Conservation (phyloP, 768 basidiomycete genomes). For the Serpula lacrymans region DNA sequence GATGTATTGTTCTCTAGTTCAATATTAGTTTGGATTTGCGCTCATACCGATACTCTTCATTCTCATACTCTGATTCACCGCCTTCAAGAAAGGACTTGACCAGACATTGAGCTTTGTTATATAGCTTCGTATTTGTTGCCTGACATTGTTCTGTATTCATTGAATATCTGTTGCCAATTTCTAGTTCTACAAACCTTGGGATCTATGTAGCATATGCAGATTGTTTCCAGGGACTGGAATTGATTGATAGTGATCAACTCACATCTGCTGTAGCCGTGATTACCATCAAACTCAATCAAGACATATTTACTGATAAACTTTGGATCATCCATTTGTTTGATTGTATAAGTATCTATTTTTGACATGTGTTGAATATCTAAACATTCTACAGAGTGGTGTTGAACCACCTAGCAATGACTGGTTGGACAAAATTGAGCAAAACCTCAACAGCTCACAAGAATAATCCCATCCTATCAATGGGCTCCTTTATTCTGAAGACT, state of each 20-base stretch:
- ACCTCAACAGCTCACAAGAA: neutral
- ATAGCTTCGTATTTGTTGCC: too few relatives aligned
- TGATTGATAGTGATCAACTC: conserved; percentile 12
- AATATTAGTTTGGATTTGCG: too few relatives aligned
- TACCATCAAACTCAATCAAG: neutral
- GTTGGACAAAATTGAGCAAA: neutral
- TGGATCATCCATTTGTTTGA: conserved; percentile 16
- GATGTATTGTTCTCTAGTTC: too few relatives aligned
- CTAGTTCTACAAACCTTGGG: conserved; percentile 17
- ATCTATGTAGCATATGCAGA: conserved; percentile 17
- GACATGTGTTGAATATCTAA: conserved; percentile 1
- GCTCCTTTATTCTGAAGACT: neutral
- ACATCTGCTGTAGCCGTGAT: conserved; percentile 12
- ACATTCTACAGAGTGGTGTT: conserved; percentile 1
- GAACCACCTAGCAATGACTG: conserved; percentile 2
- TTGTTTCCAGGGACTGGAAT: conserved; percentile 10
- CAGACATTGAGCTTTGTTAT: too few relatives aligned
- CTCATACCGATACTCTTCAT: too few relatives aligned
- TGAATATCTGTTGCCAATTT: neutral
- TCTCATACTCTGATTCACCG: too few relatives aligned
- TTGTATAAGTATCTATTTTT: conserved; percentile 9
- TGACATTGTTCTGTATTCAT: too few relatives aligned
- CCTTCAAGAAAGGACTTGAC: too few relatives aligned
- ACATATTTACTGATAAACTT: conserved; percentile 5
- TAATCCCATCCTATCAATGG: neutral